phyloP scores from a whole-genome alignment of 2,329 filamentous ascomycete genomes.

The Rutstroemia sp. region DNA sequence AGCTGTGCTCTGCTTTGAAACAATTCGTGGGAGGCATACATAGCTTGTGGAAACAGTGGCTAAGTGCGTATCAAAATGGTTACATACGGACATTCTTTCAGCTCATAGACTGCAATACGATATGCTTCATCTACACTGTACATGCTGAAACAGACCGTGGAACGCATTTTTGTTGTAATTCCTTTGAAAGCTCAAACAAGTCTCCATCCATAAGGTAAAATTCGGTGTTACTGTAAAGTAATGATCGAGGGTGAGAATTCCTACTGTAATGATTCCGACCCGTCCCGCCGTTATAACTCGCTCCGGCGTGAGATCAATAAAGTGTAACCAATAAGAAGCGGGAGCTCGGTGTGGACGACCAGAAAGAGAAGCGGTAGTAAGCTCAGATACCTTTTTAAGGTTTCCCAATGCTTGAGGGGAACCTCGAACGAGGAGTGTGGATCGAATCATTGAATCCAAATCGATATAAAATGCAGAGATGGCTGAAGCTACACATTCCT shows the following conservation, averaged over 20 bases:
- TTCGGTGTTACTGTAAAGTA: not conserved
- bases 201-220: not conserved
- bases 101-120: not conserved
- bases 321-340: not conserved
- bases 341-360: no score
- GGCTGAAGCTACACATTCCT: no score
- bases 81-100: not conserved
- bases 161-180: not conserved
- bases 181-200: not conserved
- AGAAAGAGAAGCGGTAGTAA: no score
- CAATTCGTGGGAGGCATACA: slow-evolving; percentile 5
- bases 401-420: no score
- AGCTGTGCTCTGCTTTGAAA: slow-evolving; percentile 5
- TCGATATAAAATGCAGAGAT: no score
- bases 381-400: no score
- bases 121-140: not conserved
- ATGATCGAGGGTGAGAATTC: not conserved
- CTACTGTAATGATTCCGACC: not conserved
- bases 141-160: not conserved
- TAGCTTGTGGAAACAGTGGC: not conserved
- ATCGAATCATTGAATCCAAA: no score
- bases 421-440: no score
- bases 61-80: not conserved
- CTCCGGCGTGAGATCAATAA: not conserved
- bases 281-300: not conserved